Evolutionary conservation across 1,284 basidiomycete species (phyloP).

Genomic region (Ustanciosporium gigantosporum): DNA sequence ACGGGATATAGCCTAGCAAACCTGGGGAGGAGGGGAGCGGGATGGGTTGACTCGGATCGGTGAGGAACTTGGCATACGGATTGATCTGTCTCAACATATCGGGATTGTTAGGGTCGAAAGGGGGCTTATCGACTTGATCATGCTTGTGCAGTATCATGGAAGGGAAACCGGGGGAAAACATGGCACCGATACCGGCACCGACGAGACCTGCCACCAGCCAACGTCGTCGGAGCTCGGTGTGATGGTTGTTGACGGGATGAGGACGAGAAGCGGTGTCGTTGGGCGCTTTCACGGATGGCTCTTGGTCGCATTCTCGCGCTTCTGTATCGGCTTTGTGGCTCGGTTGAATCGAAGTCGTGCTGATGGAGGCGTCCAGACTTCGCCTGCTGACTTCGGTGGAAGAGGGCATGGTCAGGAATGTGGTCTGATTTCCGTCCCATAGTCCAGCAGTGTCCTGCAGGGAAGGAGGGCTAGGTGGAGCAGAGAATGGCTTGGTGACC

Average conservation of each 20-base stretch:
- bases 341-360: background rate
- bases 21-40: background rate
- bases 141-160: background rate
- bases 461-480: slow-evolving; percentile 24
- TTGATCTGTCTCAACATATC: slow-evolving; percentile 18
- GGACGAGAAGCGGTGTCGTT: no score
- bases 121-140: slow-evolving; percentile 3
- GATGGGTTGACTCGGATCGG: background rate
- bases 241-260: background rate
- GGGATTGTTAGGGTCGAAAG: slow-evolving; percentile 29
- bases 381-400: background rate
- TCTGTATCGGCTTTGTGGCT: no score
- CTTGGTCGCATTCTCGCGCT: no score
- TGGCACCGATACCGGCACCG: slow-evolving; percentile 2
- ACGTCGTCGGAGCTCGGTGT: slow-evolving; percentile 5
- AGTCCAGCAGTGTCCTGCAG: slow-evolving; percentile 16
- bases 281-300: background rate
- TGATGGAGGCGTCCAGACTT: background rate
- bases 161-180: slow-evolving; percentile 2
- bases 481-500: slow-evolving; percentile 11
- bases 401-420: background rate
- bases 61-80: slow-evolving; percentile 8
- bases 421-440: slow-evolving; percentile 9
- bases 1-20: no score
- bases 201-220: background rate